phyloP scores from a whole-genome alignment of 805 yeast genomes.

The Torulaspora delbrueckii region DNA sequence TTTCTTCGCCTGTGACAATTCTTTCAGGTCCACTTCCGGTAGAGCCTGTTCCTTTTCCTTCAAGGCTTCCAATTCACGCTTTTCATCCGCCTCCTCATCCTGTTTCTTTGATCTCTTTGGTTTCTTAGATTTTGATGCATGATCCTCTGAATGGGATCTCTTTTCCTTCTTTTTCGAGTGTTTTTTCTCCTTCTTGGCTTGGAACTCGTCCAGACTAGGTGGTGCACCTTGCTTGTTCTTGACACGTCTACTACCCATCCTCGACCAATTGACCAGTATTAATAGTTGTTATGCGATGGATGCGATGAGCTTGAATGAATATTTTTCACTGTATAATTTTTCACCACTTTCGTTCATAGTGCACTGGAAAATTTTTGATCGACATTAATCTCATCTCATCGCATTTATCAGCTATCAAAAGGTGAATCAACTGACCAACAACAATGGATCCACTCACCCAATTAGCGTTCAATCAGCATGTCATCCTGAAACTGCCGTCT shows the following conservation, averaged over 20 bases:
- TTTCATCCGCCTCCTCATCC: slow-evolving; percentile 16
- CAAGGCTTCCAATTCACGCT: slow-evolving; percentile 24
- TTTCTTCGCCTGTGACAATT: slow-evolving; percentile 63
- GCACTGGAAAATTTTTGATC: slow-evolving; percentile 9
- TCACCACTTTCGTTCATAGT: slow-evolving; percentile 2
- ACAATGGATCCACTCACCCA: slow-evolving; percentile 27
- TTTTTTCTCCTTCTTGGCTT: slow-evolving; percentile 42
- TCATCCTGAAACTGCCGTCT: slow-evolving; percentile 73
- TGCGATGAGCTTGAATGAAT: slow-evolving; percentile 16
- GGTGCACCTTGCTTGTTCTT: slow-evolving; percentile 92
- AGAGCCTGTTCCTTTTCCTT: slow-evolving; percentile 40
- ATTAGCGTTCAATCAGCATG: slow-evolving; percentile 36
- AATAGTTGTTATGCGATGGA: not conserved
- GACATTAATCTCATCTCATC: slow-evolving; percentile 9
- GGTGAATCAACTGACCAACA: not conserved
- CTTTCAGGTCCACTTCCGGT: slow-evolving; percentile 66
- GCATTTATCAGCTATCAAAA: not conserved
- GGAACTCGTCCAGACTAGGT: slow-evolving; percentile 81
- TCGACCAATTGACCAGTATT: not conserved
- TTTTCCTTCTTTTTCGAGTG: slow-evolving; percentile 36
- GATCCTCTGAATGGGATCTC: slow-evolving; percentile 10
- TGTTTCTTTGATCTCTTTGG: slow-evolving; percentile 8
- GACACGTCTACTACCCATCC: slow-evolving; percentile 84
- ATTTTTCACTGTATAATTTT: slow-evolving; percentile 8
- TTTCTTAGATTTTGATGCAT: slow-evolving; percentile 14